phyloP scores from a whole-genome alignment of 352 stramenopile genomes.

The Thalassiosira exigua region DNA sequence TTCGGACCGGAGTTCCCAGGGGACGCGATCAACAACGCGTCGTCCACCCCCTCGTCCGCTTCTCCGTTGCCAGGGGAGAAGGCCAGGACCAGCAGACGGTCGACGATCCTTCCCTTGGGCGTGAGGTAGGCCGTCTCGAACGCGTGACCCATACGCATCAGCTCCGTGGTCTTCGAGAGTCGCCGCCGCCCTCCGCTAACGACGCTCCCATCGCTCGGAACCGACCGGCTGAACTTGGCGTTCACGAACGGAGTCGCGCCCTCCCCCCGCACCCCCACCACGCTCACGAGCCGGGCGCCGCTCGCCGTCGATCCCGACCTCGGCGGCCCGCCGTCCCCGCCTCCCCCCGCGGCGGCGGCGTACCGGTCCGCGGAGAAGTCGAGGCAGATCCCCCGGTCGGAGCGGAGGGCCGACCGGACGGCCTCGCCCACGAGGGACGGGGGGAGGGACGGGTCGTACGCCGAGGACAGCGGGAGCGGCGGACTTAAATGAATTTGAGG shows the following conservation, averaged over 20 bases:
- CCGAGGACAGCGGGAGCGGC: too few relatives aligned
- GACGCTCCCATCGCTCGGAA: constrained; percentile 21
- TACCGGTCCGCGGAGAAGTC: constrained; percentile 52
- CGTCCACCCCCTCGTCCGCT: constrained; percentile 20
- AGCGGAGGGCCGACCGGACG: constrained; percentile 70
- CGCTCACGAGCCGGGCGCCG: constrained; percentile 23
- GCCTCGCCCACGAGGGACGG: constrained; percentile 72
- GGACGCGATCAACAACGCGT: constrained; percentile 72
- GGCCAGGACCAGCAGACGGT: constrained; percentile 54
- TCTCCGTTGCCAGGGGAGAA: constrained; percentile 28
- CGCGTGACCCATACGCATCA: constrained; percentile 52
- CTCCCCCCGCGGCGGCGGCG: too few relatives aligned
- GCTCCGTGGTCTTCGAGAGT: not conserved
- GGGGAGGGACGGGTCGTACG: constrained; percentile 65
- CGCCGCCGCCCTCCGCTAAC: not conserved
- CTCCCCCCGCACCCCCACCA: constrained; percentile 57
- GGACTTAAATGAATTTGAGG: too few relatives aligned
- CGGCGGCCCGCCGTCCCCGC: too few relatives aligned
- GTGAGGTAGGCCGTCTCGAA: constrained; percentile 65
- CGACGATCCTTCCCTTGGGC: constrained; percentile 70
- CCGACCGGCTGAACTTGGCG: constrained; percentile 66
- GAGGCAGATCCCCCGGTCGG: constrained; percentile 65
- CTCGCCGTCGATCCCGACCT: not conserved
- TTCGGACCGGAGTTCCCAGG: constrained; percentile 68
- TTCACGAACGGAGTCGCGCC: constrained; percentile 68